These are phyloP conservation scores for Termitomyces sp. DNA, from an alignment of 768 basidiomycete species.

Conservation along the genomic window DNA sequence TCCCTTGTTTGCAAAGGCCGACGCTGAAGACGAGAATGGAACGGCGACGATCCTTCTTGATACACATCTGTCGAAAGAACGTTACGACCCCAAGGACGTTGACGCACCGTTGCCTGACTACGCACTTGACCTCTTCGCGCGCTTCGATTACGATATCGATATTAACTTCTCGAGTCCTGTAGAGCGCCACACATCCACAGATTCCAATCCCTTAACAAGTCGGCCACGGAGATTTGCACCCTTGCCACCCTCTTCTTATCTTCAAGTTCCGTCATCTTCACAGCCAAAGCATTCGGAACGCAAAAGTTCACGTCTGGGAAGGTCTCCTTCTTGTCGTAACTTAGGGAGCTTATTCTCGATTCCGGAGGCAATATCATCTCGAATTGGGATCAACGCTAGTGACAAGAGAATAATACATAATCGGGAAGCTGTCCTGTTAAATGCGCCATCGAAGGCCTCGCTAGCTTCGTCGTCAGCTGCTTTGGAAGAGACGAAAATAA, in stretches of 20 bases:
- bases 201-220: background rate
- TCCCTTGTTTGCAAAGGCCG: background rate
- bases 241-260: slow-evolving; percentile 2
- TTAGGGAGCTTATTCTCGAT: slow-evolving; percentile 8
- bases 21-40: slow-evolving; percentile 7
- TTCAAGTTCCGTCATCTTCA: slow-evolving; percentile 9
- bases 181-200: background rate
- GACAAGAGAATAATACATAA: background rate
- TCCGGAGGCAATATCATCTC: slow-evolving; percentile 13
- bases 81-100: slow-evolving; percentile 7
- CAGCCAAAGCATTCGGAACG: background rate
- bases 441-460: slow-evolving; percentile 1
- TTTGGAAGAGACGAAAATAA: slow-evolving; percentile 1
- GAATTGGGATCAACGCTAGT: slow-evolving; percentile 5
- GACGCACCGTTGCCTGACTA: slow-evolving; percentile 15
- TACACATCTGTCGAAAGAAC: background rate
- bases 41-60: slow-evolving; percentile 14
- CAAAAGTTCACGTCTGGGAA: background rate
- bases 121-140: slow-evolving; percentile 16
- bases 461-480: slow-evolving; percentile 4
- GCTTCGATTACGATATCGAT: slow-evolving; percentile 11
- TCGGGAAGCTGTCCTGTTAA: background rate
- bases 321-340: slow-evolving; percentile 1
- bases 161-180: slow-evolving; percentile 1
- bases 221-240: background rate